Conservation (phyloP, 2,329 filamentous ascomycete species). For the Aspergillus tamarii region DNA sequence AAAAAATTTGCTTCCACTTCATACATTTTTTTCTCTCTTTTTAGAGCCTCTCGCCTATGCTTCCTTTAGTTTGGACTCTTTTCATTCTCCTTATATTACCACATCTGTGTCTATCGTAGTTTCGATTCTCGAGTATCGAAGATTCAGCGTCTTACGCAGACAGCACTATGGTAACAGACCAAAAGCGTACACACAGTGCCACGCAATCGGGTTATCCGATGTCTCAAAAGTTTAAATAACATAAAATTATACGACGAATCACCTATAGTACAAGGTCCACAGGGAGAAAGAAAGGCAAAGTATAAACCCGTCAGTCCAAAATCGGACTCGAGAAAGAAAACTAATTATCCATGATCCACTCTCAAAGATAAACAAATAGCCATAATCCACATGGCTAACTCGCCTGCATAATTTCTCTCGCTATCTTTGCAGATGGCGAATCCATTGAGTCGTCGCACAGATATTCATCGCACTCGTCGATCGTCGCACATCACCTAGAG, state of each 20-base stretch:
- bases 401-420: neutral
- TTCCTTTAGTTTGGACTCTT: neutral
- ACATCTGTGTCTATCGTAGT: neutral
- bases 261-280: constrained; percentile 12
- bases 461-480: constrained; percentile 28
- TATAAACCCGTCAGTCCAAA: constrained; percentile 3
- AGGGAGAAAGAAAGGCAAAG: neutral
- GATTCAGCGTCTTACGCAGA: neutral
- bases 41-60: no score
- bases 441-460: constrained; percentile 20
- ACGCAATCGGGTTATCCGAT: neutral
- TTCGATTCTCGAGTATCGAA: neutral
- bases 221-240: neutral
- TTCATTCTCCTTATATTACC: neutral
- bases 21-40: neutral
- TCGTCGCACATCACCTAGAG: constrained; percentile 24
- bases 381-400: neutral
- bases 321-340: neutral
- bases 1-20: neutral
- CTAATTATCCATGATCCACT: neutral
- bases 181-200: neutral
- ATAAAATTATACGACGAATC: neutral
- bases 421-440: constrained; percentile 8
- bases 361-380: neutral
- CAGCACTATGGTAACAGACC: neutral